A percentile compares a stretch with the other conserved stretches of the same genome.
Conservation (phyloP, 805 yeast genomes). For the Citeromyces nyonsensis region DNA sequence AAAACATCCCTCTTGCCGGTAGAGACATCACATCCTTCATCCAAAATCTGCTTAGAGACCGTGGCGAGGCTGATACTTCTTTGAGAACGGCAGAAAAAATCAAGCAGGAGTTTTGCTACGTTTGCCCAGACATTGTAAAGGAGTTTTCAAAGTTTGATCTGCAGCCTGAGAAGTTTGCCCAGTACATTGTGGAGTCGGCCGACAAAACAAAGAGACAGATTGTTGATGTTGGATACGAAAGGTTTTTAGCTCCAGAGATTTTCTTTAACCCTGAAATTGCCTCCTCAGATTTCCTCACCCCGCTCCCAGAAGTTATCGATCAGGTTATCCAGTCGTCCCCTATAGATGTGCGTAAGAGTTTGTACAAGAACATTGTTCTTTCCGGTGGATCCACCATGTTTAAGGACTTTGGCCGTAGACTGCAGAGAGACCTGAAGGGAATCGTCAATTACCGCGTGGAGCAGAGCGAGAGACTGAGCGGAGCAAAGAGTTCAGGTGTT, state of each 20-base stretch:
- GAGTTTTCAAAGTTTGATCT: slow-evolving; percentile 92
- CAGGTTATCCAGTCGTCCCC: slow-evolving; percentile 91
- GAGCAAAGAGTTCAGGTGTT: slow-evolving; percentile 78
- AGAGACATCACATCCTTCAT: slow-evolving; percentile 92
- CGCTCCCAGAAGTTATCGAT: slow-evolving; percentile 92
- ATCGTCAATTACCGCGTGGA: slow-evolving; percentile 83
- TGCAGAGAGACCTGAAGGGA: slow-evolving; percentile 84
- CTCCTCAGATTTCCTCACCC: slow-evolving; percentile 87
- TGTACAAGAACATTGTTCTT: slow-evolving; percentile 87
- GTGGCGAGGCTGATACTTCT: slow-evolving; percentile 91
- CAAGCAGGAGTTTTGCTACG: slow-evolving; percentile 94
- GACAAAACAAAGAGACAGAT: slow-evolving; percentile 40
- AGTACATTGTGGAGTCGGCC: slow-evolving; percentile 77
- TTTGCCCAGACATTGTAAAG: slow-evolving; percentile 93
- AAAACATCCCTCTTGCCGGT: slow-evolving; percentile 97
- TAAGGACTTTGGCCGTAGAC: slow-evolving; percentile 92
- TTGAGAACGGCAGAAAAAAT: slow-evolving; percentile 92
- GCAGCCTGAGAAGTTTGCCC: slow-evolving; percentile 87
- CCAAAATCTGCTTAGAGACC: slow-evolving; percentile 85
- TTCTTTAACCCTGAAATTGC: slow-evolving; percentile 97
- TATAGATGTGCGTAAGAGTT: slow-evolving; percentile 93
- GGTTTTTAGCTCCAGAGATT: slow-evolving; percentile 97
- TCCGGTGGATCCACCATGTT: slow-evolving; percentile 99
- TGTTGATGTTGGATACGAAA: slow-evolving; percentile 94
- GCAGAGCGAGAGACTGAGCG: slow-evolving; percentile 61